A percentile compares a stretch with the other conserved stretches of the same genome.
Conservation (phyloP, 1,139 yeast genomes). For the Lodderomyces orthopsilosis region DNA sequence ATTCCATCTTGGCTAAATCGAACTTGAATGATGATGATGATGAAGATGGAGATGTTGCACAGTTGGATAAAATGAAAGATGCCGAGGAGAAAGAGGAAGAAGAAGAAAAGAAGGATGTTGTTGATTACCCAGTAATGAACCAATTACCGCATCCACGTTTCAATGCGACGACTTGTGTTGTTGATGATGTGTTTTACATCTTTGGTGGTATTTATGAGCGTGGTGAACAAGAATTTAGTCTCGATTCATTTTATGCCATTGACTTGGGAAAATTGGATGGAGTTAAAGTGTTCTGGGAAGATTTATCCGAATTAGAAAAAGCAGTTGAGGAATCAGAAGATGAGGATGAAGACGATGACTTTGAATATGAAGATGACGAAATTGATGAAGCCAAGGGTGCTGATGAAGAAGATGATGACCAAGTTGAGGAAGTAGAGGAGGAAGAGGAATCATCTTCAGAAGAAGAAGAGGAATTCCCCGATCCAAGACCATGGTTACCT, state of each 20-base stretch:
- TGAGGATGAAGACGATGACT: constrained; percentile 53
- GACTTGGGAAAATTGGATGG: constrained; percentile 89
- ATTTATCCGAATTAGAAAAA: constrained; percentile 44
- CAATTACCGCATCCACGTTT: constrained; percentile 86
- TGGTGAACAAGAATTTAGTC: constrained; percentile 78
- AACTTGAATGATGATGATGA: constrained; percentile 59
- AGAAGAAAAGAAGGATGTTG: constrained; percentile 30
- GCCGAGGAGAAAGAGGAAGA: constrained; percentile 35
- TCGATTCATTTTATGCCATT: constrained; percentile 83
- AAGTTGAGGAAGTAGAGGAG: constrained; percentile 53
- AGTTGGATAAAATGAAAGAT: constrained; percentile 37
- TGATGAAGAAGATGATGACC: constrained; percentile 49
- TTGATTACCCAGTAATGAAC: constrained; percentile 55
- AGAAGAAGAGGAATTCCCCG: constrained; percentile 72
- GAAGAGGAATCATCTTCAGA: constrained; percentile 63
- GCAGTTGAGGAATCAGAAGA: constrained; percentile 29
- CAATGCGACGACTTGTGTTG: constrained; percentile 81
- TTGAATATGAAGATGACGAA: constrained; percentile 59
- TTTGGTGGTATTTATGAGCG: constrained; percentile 90
- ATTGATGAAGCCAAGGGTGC: constrained; percentile 58
- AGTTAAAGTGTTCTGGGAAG: constrained; percentile 87
- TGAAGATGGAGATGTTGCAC: constrained; percentile 38
- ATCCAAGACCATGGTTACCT: constrained; percentile 93
- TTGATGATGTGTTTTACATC: constrained; percentile 81
- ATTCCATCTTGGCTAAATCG: constrained; percentile 69